phyloP scores from a whole-genome alignment of 169 alveolate species.

The Theileria equi region DNA sequence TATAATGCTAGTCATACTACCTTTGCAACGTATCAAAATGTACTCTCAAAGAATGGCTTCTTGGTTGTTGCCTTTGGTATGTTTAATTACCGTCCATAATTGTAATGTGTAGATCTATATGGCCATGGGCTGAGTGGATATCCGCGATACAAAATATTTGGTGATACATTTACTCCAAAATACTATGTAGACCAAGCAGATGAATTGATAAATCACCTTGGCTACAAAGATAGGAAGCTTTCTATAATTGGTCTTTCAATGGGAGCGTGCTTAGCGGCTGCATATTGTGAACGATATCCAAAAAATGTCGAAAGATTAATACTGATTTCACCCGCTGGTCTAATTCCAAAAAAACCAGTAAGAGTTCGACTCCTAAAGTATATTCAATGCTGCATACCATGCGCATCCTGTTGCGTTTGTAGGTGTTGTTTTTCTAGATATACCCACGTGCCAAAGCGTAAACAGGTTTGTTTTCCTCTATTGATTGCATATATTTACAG shows the following conservation, averaged over 20 bases:
- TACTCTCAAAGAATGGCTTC: conserved; percentile 55
- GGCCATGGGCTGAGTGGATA: conserved; percentile 78
- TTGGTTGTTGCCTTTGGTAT: conserved; percentile 74
- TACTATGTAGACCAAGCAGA: conserved; percentile 73
- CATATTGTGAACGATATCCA: conserved; percentile 69
- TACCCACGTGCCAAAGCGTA: not conserved
- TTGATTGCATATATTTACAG: not conserved
- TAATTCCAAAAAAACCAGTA: conserved; percentile 65
- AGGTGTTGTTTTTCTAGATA: conserved; percentile 38
- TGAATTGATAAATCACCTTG: conserved; percentile 63
- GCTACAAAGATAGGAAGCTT: conserved; percentile 52
- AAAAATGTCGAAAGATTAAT: conserved; percentile 69
- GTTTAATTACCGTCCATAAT: conserved; percentile 1
- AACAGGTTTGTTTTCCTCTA: not conserved
- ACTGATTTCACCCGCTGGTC: conserved; percentile 77
- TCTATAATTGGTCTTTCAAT: conserved; percentile 75
- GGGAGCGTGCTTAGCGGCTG: conserved; percentile 75
- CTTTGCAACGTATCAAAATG: conserved; percentile 61
- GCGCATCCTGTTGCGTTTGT: conserved; percentile 24
- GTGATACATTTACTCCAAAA: conserved; percentile 66
- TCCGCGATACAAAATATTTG: conserved; percentile 69
- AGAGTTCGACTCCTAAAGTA: conserved; percentile 38
- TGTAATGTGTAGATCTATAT: conserved; percentile 53
- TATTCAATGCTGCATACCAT: conserved; percentile 68
- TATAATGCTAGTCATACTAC: conserved; percentile 73